A percentile compares a stretch with the other conserved stretches of the same genome.
Evolutionary conservation across 192 early-diverging fungal genomes (phyloP).

Genomic region (Polychytrium aggregatum): DNA sequence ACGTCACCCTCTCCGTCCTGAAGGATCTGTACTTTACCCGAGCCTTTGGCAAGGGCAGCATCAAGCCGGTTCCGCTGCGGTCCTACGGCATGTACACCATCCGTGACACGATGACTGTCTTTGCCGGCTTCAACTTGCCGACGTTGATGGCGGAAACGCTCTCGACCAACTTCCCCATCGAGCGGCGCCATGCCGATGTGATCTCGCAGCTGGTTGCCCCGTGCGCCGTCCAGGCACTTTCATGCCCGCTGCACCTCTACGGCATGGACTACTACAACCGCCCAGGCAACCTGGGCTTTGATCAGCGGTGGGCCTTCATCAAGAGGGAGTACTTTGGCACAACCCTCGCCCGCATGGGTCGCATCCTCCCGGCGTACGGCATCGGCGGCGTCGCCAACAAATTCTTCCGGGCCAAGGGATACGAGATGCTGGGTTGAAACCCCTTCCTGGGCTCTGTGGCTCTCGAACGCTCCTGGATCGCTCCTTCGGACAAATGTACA

Average conservation of each 20-base stretch:
- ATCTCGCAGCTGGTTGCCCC: conserved; percentile 28
- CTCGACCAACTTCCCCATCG: not conserved
- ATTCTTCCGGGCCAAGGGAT: not conserved
- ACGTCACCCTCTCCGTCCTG: conserved; percentile 24
- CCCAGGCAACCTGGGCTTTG: not conserved
- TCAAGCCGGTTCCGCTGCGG: conserved; percentile 19
- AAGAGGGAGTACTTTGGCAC: conserved; percentile 13
- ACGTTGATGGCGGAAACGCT: conserved; percentile 4
- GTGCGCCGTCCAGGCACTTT: conserved; percentile 26
- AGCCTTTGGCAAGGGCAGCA: conserved; percentile 21
- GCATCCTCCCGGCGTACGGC: conserved; percentile 39
- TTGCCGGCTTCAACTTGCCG: conserved; percentile 36
- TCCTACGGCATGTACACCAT: conserved; percentile 19
- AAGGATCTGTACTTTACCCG: conserved; percentile 30
- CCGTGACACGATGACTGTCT: conserved; percentile 30
- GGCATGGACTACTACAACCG: conserved; percentile 37
- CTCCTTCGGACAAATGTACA: too few relatives aligned
- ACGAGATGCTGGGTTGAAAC: too few relatives aligned
- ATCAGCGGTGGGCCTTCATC: conserved; percentile 11
- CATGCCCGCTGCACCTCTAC: conserved; percentile 28
- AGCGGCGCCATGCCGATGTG: conserved; percentile 5
- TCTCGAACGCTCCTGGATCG: too few relatives aligned
- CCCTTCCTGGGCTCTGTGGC: too few relatives aligned
- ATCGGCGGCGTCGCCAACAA: conserved; percentile 25
- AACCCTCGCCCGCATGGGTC: conserved; percentile 14